Base-by-base conservation (phyloP, 768 basidiomycete genomes). In the Hemileccinum impolitum region DNA sequence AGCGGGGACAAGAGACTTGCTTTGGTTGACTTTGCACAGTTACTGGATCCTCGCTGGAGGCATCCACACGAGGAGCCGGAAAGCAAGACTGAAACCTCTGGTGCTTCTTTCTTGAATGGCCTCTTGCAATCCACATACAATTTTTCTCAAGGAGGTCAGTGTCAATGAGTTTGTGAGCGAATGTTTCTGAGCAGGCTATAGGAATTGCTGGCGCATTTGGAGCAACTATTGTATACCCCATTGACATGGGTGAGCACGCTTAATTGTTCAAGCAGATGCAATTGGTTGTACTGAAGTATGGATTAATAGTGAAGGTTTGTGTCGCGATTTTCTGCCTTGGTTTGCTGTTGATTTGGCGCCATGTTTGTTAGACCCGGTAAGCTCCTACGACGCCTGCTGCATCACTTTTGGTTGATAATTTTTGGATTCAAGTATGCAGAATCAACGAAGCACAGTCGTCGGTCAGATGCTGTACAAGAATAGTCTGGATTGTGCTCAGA, bases 401-500 rank as follows among this genome's bases (percentile, higher is more conserved):
- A 17, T 41, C 15, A 36, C 39, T 17, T 32, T 36, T 9, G 13
- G 39, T 36, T 60, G 19, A 58, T 17, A 11, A 7, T 28, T 12
- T 50, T 47, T 49, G 26, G 37, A 45, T 36, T 19, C 31, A 37
- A 91, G 93, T 34, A 93, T 99, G 79, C 96, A 99, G 74, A 99
- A 99, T 65, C 96, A 99, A 67, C 84, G 96, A 13, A 92, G 86
- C 54, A 93, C 89, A 6, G 90, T 99, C 18, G 96, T 99, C 26
- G 96, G 96, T 32, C 95, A 99, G 70, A 73, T 98, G 61, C 70
- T 98, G 39, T 99, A 99, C 75, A 90, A 94, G 75, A 98, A 96
- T 74, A 94, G 92, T 59, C 62, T 89, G 32, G 96, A 99, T 63
- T 99, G 96, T 65, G 87, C 94, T 26, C 76, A 77, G 61, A 98